A percentile compares a stretch with the other conserved stretches of the same genome.
These are phyloP conservation scores for Teunomyces kruisii DNA, from an alignment of 805 yeast genomes.

Conservation along the genomic window DNA sequence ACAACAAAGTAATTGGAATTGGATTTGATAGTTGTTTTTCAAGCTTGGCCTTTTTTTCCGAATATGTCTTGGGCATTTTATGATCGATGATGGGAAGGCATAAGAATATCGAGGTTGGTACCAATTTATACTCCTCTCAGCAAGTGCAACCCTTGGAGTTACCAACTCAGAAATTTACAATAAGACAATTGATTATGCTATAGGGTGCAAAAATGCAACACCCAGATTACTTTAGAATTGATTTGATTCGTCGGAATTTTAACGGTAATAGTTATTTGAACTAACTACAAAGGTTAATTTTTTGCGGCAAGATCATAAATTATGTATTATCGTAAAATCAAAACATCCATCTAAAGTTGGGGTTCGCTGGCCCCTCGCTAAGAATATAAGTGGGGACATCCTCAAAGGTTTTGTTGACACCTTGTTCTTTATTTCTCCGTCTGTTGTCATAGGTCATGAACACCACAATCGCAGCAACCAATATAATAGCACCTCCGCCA, in stretches of 20 bases:
- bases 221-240: not conserved
- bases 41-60: not conserved
- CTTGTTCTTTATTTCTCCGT: constrained; percentile 39
- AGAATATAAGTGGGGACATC: constrained; percentile 45
- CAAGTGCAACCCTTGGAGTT: not conserved
- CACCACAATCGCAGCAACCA: constrained; percentile 20
- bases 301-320: not conserved
- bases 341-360: constrained; percentile 49
- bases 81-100: not conserved
- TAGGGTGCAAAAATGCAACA: not conserved
- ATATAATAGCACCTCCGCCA: constrained; percentile 28
- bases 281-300: constrained; percentile 1
- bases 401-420: constrained; percentile 34
- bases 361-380: constrained; percentile 45
- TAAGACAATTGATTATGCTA: not conserved
- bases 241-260: not conserved
- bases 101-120: too few relatives aligned
- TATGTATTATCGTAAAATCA: constrained; percentile 11
- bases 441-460: constrained; percentile 46
- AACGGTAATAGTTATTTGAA: constrained; percentile 1
- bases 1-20: constrained; percentile 46
- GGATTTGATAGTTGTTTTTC: constrained; percentile 17
- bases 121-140: not conserved
- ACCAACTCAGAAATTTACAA: not conserved
- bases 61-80: not conserved